Evolutionary conservation across 306 rosid species (phyloP).

Genomic region (Gleditsia sinensis): DNA sequence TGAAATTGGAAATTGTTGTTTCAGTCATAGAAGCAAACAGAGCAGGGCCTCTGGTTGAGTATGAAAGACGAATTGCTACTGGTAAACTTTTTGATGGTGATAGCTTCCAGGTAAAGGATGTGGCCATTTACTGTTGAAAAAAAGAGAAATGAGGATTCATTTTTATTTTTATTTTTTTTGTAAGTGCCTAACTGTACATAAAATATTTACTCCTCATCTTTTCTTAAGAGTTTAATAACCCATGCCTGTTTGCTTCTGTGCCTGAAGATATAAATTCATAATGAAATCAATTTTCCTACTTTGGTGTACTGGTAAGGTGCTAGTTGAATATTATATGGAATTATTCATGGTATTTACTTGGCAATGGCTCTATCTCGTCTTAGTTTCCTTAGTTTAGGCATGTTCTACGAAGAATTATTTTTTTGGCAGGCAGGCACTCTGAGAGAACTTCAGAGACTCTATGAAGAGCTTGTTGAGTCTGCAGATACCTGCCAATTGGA

Average conservation of each 20-base stretch:
- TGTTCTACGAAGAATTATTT: slow-evolving; percentile 5
- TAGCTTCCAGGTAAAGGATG: slow-evolving; percentile 68
- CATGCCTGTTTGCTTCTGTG: background rate
- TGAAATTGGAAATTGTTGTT: slow-evolving; percentile 32
- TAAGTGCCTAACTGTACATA: background rate
- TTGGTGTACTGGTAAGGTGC: slow-evolving; percentile 21
- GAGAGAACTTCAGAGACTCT: slow-evolving; percentile 88
- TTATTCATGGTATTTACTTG: slow-evolving; percentile 21
- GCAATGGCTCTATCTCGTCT: slow-evolving; percentile 2
- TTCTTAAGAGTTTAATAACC: background rate
- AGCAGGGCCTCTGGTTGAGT: slow-evolving; percentile 93
- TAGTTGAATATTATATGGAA: slow-evolving; percentile 9
- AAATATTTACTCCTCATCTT: too few relatives aligned
- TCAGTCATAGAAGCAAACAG: slow-evolving; percentile 48
- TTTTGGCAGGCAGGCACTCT: slow-evolving; percentile 68
- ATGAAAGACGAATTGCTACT: slow-evolving; percentile 74
- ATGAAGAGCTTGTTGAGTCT: slow-evolving; percentile 77
- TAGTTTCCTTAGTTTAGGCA: slow-evolving; percentile 25
- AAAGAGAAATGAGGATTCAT: too few relatives aligned
- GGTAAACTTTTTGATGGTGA: slow-evolving; percentile 93
- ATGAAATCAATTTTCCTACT: slow-evolving; percentile 22
- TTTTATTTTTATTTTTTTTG: too few relatives aligned
- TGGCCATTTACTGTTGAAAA: too few relatives aligned
- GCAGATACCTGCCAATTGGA: slow-evolving; percentile 77
- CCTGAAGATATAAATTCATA: background rate